Evolutionary conservation across 2,329 filamentous ascomycete species (phyloP).

Genomic region (Ampelomyces quisqualis): DNA sequence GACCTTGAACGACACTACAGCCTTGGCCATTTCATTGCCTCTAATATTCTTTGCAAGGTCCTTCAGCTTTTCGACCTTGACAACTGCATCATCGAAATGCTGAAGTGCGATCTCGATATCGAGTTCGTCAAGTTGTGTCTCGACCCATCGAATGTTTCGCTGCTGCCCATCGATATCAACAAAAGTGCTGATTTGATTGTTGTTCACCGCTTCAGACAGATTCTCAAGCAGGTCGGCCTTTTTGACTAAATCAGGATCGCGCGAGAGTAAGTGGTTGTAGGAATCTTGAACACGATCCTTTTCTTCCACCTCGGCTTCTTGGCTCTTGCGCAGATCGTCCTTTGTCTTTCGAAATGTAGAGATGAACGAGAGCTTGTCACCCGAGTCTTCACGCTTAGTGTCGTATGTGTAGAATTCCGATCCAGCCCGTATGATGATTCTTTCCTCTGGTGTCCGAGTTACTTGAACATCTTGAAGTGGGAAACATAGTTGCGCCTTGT

Average conservation of each 20-base stretch:
- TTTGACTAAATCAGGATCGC: constrained; percentile 73
- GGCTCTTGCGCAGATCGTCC: constrained; percentile 82
- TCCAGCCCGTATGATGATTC: constrained; percentile 84
- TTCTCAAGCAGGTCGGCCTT: constrained; percentile 79
- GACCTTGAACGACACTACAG: constrained; percentile 68
- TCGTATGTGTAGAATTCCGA: constrained; percentile 93
- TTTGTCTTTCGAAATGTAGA: constrained; percentile 90
- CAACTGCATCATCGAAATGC: constrained; percentile 80
- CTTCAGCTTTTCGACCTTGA: constrained; percentile 78
- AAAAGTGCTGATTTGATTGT: constrained; percentile 71
- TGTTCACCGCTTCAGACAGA: constrained; percentile 65
- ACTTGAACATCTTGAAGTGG: constrained; percentile 89
- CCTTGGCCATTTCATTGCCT: constrained; percentile 57
- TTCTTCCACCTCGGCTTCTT: constrained; percentile 84
- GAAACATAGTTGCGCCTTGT: constrained; percentile 94
- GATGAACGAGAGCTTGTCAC: constrained; percentile 77
- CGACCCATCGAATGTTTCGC: constrained; percentile 93
- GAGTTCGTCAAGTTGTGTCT: constrained; percentile 90
- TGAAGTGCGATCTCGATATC: constrained; percentile 95
- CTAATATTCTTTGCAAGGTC: constrained; percentile 66
- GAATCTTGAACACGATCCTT: constrained; percentile 81
- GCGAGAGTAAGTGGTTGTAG: constrained; percentile 80
- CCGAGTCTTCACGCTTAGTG: constrained; percentile 75
- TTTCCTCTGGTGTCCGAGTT: constrained; percentile 67
- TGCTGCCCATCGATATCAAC: constrained; percentile 97